phyloP scores from a whole-genome alignment of 805 yeast species.

The Saccharomycopsis fodiens region DNA sequence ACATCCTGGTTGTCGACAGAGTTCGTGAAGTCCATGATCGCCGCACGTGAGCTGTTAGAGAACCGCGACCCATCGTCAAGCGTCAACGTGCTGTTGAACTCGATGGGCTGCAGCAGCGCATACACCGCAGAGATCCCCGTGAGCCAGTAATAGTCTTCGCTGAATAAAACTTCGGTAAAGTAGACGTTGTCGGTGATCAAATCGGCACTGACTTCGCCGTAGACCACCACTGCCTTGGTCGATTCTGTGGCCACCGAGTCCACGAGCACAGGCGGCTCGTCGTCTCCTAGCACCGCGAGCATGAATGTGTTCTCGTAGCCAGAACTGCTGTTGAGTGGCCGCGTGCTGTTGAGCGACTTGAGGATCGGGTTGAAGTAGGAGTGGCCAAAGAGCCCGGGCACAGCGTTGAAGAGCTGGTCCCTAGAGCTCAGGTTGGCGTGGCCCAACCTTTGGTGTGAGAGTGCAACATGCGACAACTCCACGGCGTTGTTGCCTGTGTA shows the following conservation, averaged over 20 bases:
- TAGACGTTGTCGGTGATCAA: slow-evolving; percentile 9
- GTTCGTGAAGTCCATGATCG: slow-evolving; percentile 3
- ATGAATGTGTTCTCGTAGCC: slow-evolving; percentile 1
- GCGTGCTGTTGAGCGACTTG: slow-evolving; percentile 4
- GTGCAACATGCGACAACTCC: slow-evolving; percentile 1
- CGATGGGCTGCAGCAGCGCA: background rate
- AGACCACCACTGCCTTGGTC: slow-evolving; percentile 6
- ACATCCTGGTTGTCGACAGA: background rate
- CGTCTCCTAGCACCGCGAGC: slow-evolving; percentile 2
- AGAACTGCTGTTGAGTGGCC: background rate
- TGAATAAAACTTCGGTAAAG: slow-evolving; percentile 12
- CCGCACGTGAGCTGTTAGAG: slow-evolving; percentile 10
- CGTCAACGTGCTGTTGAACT: background rate
- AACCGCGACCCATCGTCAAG: slow-evolving; percentile 12
- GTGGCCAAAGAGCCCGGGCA: slow-evolving; percentile 16
- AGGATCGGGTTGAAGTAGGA: slow-evolving; percentile 14
- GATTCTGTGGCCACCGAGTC: background rate
- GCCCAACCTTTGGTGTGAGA: slow-evolving; percentile 10
- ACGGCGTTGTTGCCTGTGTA: slow-evolving; percentile 1
- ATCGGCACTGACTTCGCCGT: slow-evolving; percentile 4
- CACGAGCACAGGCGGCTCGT: slow-evolving; percentile 3
- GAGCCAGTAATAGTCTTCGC: slow-evolving; percentile 15
- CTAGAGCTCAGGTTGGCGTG: background rate
- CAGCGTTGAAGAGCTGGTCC: background rate
- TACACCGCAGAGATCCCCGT: slow-evolving; percentile 10